Evolutionary conservation across 352 stramenopile species (phyloP).

Genomic region (Phytophthora pisi): DNA sequence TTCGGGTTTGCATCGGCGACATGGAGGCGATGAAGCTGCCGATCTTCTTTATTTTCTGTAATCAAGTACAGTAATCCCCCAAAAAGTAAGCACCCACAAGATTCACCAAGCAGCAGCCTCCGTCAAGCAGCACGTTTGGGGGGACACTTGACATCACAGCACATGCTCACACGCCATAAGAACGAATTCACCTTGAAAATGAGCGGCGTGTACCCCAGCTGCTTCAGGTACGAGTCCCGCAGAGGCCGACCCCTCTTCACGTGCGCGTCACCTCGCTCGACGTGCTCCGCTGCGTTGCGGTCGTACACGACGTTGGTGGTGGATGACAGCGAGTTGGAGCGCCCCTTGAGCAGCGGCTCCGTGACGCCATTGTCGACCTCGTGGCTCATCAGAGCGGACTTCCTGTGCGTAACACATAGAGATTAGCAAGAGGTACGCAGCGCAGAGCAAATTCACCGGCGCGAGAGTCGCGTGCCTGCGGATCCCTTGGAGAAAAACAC

Average conservation of each 20-base stretch:
- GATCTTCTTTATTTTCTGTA: constrained; percentile 72
- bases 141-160: constrained; percentile 1
- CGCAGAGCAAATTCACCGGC: neutral
- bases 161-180: constrained; percentile 11
- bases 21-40: constrained; percentile 77
- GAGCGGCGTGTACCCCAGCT: constrained; percentile 80
- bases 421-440: neutral
- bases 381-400: constrained; percentile 30
- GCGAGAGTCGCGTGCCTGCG: neutral
- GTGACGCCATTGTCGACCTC: constrained; percentile 30
- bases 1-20: constrained; percentile 64
- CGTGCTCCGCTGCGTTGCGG: constrained; percentile 8
- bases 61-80: neutral
- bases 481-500: neutral
- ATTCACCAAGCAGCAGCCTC: neutral
- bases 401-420: constrained; percentile 6
- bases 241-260: constrained; percentile 44
- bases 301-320: constrained; percentile 26
- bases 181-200: constrained; percentile 68
- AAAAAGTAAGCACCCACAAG: constrained; percentile 10
- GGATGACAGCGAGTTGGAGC: constrained; percentile 28
- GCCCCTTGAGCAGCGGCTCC: constrained; percentile 60
- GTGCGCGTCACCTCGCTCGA: constrained; percentile 25
- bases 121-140: constrained; percentile 1
- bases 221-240: constrained; percentile 74